Evolutionary conservation across 73 alveolate genomes (phyloP).

Genomic region (Paramecium sonneborni): DNA sequence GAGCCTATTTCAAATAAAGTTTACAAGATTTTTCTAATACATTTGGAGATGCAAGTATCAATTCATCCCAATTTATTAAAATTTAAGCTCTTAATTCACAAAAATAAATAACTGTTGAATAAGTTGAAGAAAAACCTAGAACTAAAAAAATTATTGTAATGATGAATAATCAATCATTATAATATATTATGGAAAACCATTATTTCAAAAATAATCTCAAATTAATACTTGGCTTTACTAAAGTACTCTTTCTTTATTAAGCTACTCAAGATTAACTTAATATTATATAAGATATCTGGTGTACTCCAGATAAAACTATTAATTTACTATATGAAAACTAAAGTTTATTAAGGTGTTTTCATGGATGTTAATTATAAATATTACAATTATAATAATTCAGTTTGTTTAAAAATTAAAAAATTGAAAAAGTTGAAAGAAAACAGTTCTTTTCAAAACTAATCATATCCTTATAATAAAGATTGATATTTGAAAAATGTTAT

Average conservation of each 20-base stretch:
- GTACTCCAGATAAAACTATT: not conserved
- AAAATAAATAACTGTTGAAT: not conserved
- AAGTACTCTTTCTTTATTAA: not conserved
- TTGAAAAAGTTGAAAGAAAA: not conserved
- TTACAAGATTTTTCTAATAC: not conserved
- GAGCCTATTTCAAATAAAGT: not conserved
- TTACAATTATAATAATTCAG: not conserved
- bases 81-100: not conserved
- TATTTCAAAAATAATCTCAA: not conserved
- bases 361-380: not conserved
- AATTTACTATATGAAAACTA: conserved; percentile 16
- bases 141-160: not conserved
- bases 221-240: not conserved
- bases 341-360: not conserved
- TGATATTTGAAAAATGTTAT: not conserved
- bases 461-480: not conserved
- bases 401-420: not conserved
- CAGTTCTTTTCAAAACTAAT: not conserved
- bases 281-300: not conserved
- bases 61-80: not conserved
- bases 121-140: not conserved
- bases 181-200: not conserved
- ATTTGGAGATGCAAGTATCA: not conserved
- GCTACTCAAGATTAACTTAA: not conserved
- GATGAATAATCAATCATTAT: not conserved